These are phyloP conservation scores for Phyllostachys edulis DNA, from an alignment of 176 grass and related monocot genomes.

Conservation along the genomic window DNA sequence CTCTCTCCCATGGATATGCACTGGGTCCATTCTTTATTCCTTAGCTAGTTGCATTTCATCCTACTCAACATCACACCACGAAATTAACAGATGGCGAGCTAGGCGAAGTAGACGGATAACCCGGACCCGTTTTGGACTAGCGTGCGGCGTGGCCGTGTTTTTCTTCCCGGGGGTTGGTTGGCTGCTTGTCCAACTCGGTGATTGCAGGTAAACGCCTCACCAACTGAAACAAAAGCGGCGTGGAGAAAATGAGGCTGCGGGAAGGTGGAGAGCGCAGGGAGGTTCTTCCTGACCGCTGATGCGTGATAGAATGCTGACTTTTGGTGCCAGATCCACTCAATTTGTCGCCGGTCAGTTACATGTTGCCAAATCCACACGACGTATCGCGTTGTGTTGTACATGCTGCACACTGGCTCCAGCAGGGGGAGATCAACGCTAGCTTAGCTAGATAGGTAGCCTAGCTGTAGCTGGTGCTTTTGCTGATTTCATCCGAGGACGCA, in stretches of 20 bases:
- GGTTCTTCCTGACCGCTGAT: neutral
- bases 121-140: neutral
- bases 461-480: neutral
- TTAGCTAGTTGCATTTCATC: neutral
- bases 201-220: slow-evolving; percentile 47
- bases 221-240: slow-evolving; percentile 36
- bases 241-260: neutral
- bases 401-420: neutral
- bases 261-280: neutral
- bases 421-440: too few relatives aligned
- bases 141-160: neutral
- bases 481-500: neutral
- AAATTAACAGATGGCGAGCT: neutral
- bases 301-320: slow-evolving; percentile 13
- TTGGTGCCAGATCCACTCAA: neutral
- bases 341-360: neutral
- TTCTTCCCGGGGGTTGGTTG: slow-evolving; percentile 16
- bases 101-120: neutral
- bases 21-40: neutral
- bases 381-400: too few relatives aligned
- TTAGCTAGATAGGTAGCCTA: too few relatives aligned
- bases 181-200: slow-evolving; percentile 43
- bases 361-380: neutral
- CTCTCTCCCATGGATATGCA: neutral
- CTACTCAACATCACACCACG: neutral